Percentiles rank a stretch among this genome's conserved stretches.
phyloP scores from a whole-genome alignment of 495 filamentous ascomycete species.

The Aspergillus asperescens region DNA sequence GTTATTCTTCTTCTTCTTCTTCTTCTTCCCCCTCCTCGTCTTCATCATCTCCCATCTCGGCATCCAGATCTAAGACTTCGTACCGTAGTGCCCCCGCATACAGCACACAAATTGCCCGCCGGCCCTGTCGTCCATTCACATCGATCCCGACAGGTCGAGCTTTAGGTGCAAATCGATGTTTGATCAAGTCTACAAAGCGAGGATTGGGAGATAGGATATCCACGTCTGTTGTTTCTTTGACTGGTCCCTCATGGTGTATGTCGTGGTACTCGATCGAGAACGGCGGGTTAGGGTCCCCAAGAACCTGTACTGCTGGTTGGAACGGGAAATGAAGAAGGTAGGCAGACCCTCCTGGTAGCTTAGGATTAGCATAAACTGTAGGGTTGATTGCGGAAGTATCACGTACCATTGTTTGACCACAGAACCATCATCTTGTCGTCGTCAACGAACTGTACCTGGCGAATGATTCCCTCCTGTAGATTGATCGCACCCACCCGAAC shows the following conservation, averaged over 20 bases:
- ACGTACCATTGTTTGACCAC: conserved; percentile 40
- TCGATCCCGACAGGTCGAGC: conserved; percentile 44
- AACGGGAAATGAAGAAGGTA: conserved; percentile 40
- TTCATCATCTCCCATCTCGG: conserved; percentile 31
- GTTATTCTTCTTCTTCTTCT: conserved; percentile 15
- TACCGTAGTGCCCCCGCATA: conserved; percentile 52
- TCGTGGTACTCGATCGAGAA: conserved; percentile 18
- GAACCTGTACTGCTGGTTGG: conserved; percentile 9
- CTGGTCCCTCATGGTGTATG: conserved; percentile 17
- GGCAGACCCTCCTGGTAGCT: conserved; percentile 19
- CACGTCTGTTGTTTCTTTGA: conserved; percentile 17
- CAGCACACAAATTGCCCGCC: conserved; percentile 51
- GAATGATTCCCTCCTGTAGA: conserved; percentile 39
- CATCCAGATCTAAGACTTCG: conserved; percentile 54
- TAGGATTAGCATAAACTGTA: conserved; percentile 12
- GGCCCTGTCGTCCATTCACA: conserved; percentile 50
- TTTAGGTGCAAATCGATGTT: conserved; percentile 35
- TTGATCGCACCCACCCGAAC: conserved; percentile 39
- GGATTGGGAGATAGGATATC: conserved; percentile 21
- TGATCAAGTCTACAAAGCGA: conserved; percentile 16
- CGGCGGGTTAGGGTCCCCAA: too few relatives aligned
- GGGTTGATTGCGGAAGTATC: conserved; percentile 7
- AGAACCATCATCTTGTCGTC: conserved; percentile 50
- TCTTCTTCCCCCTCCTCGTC: conserved; percentile 26
- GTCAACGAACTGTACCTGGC: conserved; percentile 52